These are phyloP conservation scores for Lagerstroemia speciosa DNA, from an alignment of 345 rosid species.

Conservation along the genomic window DNA sequence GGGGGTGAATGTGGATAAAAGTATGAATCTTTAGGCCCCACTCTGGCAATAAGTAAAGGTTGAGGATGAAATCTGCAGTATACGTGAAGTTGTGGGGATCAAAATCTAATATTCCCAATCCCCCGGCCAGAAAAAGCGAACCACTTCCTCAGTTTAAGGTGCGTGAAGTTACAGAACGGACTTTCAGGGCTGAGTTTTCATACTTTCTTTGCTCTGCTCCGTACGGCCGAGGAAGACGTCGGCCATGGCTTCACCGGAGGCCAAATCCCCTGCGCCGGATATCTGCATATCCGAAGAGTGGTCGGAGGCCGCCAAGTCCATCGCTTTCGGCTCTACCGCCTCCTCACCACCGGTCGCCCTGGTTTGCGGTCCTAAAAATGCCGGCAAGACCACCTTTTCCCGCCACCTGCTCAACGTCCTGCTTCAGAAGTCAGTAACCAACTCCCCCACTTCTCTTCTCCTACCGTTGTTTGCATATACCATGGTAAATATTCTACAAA, in stretches of 20 bases:
- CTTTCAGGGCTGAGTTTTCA: too few relatives aligned
- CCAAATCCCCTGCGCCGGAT: constrained; percentile 31
- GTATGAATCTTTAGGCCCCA: too few relatives aligned
- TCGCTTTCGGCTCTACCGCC: constrained; percentile 37
- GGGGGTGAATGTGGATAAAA: too few relatives aligned
- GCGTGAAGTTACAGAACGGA: too few relatives aligned
- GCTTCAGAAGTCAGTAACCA: constrained; percentile 42
- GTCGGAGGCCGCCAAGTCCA: constrained; percentile 55
- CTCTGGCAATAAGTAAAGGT: too few relatives aligned
- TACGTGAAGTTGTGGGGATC: too few relatives aligned
- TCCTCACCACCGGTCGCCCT: constrained; percentile 43
- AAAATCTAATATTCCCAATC: too few relatives aligned
- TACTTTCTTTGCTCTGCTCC: not conserved
- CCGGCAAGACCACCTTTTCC: constrained; percentile 84
- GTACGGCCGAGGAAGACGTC: not conserved
- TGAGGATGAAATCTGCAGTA: too few relatives aligned
- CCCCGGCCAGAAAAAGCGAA: too few relatives aligned
- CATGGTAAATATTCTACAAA: not conserved
- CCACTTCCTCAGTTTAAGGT: too few relatives aligned
- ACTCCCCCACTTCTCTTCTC: not conserved
- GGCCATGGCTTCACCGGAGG: constrained; percentile 26
- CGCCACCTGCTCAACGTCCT: constrained; percentile 69
- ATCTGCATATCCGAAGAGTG: constrained; percentile 55
- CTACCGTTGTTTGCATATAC: not conserved
- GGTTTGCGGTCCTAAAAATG: constrained; percentile 74